phyloP scores from a whole-genome alignment of 441 rosid species.

The Manihot esculenta region DNA sequence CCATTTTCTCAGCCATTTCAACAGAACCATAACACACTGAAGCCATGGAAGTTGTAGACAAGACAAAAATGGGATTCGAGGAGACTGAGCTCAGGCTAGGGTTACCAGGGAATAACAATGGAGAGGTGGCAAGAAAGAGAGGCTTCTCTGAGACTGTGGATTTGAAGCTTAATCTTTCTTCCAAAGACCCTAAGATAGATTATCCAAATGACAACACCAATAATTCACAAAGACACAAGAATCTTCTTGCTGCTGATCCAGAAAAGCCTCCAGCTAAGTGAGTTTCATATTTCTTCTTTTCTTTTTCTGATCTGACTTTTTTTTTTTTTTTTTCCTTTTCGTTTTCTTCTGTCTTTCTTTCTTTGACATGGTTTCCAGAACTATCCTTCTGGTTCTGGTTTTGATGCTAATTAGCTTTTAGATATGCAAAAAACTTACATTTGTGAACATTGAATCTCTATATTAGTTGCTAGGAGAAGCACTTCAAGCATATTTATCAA shows the following conservation, averaged over 20 bases:
- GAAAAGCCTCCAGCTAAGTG: constrained; percentile 80
- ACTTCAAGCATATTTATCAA: no score
- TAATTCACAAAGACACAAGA: constrained; percentile 29
- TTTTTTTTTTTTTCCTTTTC: no score
- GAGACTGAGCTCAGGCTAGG: constrained; percentile 91
- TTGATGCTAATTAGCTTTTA: no score
- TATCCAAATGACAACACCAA: constrained; percentile 24
- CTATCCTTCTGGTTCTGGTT: no score
- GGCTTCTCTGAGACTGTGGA: constrained; percentile 70
- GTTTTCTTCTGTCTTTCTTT: no score
- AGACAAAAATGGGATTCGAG: constrained; percentile 31
- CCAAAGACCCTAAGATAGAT: constrained; percentile 25
- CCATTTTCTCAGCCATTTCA: constrained; percentile 7
- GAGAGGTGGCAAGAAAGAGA: constrained; percentile 53
- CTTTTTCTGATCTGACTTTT: background rate
- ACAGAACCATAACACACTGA: background rate
- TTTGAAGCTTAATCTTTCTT: constrained; percentile 62
- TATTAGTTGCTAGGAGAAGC: no score
- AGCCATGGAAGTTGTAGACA: constrained; percentile 21
- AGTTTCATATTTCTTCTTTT: constrained; percentile 6
- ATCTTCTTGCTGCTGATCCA: constrained; percentile 45
- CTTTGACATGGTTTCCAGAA: no score
- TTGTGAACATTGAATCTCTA: no score
- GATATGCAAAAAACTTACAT: no score
- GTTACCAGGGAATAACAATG: constrained; percentile 51